These are phyloP conservation scores for Vigna radiata DNA, from an alignment of 306 rosid genomes.

Conservation along the genomic window DNA sequence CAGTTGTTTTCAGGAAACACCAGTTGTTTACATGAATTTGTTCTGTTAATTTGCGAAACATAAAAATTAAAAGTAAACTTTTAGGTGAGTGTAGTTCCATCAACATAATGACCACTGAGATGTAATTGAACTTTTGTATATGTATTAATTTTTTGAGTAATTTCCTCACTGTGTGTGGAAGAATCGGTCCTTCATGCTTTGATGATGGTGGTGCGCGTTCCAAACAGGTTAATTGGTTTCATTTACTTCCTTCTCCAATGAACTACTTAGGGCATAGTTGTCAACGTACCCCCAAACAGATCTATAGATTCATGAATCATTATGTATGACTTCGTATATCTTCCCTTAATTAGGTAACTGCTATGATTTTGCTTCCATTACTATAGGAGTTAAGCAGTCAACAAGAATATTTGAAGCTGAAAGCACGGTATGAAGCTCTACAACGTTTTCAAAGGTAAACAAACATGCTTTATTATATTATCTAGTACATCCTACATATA, in stretches of 20 bases:
- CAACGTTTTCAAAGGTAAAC: constrained; percentile 80
- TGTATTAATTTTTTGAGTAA: too few relatives aligned
- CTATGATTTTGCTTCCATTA: not conserved
- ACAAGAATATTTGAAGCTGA: constrained; percentile 94
- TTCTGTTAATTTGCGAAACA: too few relatives aligned
- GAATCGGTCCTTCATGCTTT: not conserved
- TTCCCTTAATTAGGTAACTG: constrained; percentile 1
- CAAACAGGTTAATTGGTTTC: not conserved
- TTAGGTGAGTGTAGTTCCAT: too few relatives aligned
- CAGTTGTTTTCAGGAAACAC: too few relatives aligned
- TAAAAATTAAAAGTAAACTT: too few relatives aligned
- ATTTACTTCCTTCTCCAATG: not conserved
- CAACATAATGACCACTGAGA: too few relatives aligned
- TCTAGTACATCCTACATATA: too few relatives aligned
- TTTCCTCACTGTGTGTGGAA: too few relatives aligned
- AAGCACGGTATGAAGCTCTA: constrained; percentile 83
- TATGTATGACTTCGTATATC: not conserved
- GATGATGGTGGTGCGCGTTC: not conserved
- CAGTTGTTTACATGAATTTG: too few relatives aligned
- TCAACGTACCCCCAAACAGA: not conserved
- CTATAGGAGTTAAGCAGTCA: constrained; percentile 89
- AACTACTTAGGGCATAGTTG: not conserved
- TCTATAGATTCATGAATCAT: not conserved
- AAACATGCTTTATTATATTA: not conserved
- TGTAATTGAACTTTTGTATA: too few relatives aligned